Base-by-base conservation (phyloP, 2,329 filamentous ascomycete genomes). In the Colletotrichum sojae region DNA sequence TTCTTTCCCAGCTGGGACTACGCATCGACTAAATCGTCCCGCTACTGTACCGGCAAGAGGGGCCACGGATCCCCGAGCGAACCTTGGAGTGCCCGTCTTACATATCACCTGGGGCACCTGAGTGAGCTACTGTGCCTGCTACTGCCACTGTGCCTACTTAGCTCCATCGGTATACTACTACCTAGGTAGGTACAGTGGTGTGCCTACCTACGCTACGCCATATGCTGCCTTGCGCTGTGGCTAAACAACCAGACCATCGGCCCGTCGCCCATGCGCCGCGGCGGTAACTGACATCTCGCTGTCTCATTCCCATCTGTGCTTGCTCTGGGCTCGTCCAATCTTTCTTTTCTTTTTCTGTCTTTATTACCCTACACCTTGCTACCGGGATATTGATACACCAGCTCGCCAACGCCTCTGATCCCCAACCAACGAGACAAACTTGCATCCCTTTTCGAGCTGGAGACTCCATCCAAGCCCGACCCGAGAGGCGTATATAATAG, bases 271-370 rank as follows among this genome's bases (percentile, higher is more conserved):
- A 69, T 69, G 67, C 56, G 63, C 62, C 56, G 67, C 46, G 56
- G 63, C 67, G 67, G 67, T 60, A 66, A 69, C 67, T 69, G 67
- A 69, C 67, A 69, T 69, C 45, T 69, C 55, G 67, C 61, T 69
- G 67, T 69, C 67, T 69, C 67, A 67, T 61, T 56, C 31, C 56
- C 49, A 69, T 61, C 62, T 61, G 55, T 69, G 62, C 67, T 67
- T 61, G 39, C 64, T 64, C 62, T 69, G 55, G 51, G 36, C 55
- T 69, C 67, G 67, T 56, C 67, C 67, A 69, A 69, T 69, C 67
- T 61, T 56, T 67, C 67, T 66, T 69, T 69, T 61, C 63, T 61
- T 69, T 63, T 67, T 51, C 49, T 59, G 36, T 9, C 31, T 63
- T 63, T 69, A 56, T 55, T 66, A 57, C 63, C 63, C 51, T 69